Evolutionary conservation across 2,329 filamentous ascomycete species (phyloP).

Genomic region (Ramularia endophylla): DNA sequence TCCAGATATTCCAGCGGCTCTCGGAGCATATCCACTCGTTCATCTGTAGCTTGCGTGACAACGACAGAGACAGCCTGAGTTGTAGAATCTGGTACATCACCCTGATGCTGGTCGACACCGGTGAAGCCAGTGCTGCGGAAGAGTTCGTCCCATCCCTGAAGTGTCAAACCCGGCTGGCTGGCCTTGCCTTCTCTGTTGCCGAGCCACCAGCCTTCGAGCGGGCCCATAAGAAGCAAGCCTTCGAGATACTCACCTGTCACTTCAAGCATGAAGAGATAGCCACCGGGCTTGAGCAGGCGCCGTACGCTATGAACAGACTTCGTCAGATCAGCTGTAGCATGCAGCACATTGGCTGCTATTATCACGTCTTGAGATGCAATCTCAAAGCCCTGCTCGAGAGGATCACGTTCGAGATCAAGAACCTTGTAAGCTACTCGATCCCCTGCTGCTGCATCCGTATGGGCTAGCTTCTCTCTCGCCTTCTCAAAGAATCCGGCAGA

Average conservation of each 20-base stretch:
- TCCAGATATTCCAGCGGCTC: conserved; percentile 13
- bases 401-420: conserved; percentile 29
- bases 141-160: conserved; percentile 29
- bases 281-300: conserved; percentile 24
- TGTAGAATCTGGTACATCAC: conserved; percentile 11
- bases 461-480: conserved; percentile 21
- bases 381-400: conserved; percentile 32
- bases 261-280: conserved; percentile 22
- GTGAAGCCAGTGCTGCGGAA: conserved; percentile 31
- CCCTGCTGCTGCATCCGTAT: conserved; percentile 9
- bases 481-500: conserved; percentile 38
- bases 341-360: conserved; percentile 24
- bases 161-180: conserved; percentile 23
- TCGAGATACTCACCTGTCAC: conserved; percentile 14
- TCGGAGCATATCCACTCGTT: conserved; percentile 13
- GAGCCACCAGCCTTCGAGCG: conserved; percentile 14
- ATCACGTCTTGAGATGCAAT: conserved; percentile 22
- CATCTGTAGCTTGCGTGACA: conserved; percentile 14
- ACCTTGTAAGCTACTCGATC: conserved; percentile 29
- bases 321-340: conserved; percentile 19
- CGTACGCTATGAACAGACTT: conserved; percentile 21
- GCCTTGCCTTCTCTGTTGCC: conserved; percentile 24
- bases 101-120: conserved; percentile 24
- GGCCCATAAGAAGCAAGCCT: conserved; percentile 12
- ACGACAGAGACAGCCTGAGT: conserved; percentile 15